Evolutionary conservation across 2,329 filamentous ascomycete species (phyloP).

Genomic region (Elsinoe batatas): DNA sequence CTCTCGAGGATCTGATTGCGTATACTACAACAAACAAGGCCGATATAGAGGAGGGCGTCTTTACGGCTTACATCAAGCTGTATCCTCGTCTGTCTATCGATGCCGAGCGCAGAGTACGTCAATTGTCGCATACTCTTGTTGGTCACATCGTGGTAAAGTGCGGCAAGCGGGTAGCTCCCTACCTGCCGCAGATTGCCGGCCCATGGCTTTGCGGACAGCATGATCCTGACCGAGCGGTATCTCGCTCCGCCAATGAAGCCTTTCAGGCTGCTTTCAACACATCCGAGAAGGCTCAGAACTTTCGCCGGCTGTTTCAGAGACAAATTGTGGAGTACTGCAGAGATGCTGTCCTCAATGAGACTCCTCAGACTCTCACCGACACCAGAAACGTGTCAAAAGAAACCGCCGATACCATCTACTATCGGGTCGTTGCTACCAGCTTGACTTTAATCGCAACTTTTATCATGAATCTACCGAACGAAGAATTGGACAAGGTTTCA

Average conservation of each 20-base stretch:
- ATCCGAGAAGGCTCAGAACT: conserved; percentile 63
- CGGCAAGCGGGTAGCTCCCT: conserved; percentile 74
- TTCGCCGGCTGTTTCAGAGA: conserved; percentile 73
- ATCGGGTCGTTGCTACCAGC: conserved; percentile 59
- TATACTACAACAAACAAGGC: conserved; percentile 49
- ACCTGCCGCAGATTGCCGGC: conserved; percentile 67
- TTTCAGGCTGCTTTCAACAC: conserved; percentile 66
- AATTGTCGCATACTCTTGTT: conserved; percentile 71
- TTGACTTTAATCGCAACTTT: conserved; percentile 47
- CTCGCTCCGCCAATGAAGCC: conserved; percentile 67
- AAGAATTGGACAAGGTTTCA: conserved; percentile 51
- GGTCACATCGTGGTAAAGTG: conserved; percentile 47
- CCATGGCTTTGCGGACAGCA: conserved; percentile 88
- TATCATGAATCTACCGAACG: conserved; percentile 33
- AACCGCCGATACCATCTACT: conserved; percentile 78
- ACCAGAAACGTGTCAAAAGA: conserved; percentile 74
- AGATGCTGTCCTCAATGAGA: conserved; percentile 69
- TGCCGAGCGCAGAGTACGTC: conserved; percentile 74
- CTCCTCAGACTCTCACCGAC: conserved; percentile 73
- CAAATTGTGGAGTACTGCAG: conserved; percentile 74
- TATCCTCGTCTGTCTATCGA: conserved; percentile 89
- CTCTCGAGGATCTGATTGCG: conserved; percentile 70
- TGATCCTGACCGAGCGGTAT: conserved; percentile 70
- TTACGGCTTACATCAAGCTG: conserved; percentile 74
- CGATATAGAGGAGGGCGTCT: conserved; percentile 66